These are phyloP conservation scores for Aschersonia sp. DNA, from an alignment of 2,329 filamentous ascomycete species.

Conservation along the genomic window DNA sequence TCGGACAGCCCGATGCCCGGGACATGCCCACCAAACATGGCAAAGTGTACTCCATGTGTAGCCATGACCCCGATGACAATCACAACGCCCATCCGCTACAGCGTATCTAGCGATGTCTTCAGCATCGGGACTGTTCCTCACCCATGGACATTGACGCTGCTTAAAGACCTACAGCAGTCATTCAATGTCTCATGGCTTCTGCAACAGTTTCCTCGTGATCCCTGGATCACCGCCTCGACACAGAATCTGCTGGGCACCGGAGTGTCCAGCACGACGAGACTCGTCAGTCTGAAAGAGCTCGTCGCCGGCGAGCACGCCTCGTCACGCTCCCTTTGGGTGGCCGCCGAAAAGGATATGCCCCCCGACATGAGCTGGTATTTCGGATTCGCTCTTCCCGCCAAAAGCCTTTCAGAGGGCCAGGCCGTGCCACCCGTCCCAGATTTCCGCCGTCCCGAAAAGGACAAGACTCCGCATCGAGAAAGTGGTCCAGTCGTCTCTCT, in stretches of 20 bases:
- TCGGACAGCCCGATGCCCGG: constrained; percentile 56
- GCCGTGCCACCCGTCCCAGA: constrained; percentile 11
- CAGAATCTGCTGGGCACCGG: constrained; percentile 51
- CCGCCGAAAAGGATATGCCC: constrained; percentile 49
- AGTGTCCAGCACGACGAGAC: constrained; percentile 44
- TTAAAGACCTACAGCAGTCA: constrained; percentile 47
- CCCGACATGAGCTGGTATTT: constrained; percentile 79
- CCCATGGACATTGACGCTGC: constrained; percentile 66
- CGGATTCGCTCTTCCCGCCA: constrained; percentile 64
- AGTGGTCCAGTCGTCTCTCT: constrained; percentile 35
- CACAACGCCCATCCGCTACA: constrained; percentile 50
- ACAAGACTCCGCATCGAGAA: constrained; percentile 16
- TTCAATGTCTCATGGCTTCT: constrained; percentile 53
- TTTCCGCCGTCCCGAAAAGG: constrained; percentile 7
- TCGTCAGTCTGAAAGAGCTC: constrained; percentile 66
- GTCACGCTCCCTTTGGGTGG: constrained; percentile 64
- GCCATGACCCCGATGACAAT: constrained; percentile 51
- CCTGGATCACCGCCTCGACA: constrained; percentile 63
- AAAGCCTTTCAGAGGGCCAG: constrained; percentile 26
- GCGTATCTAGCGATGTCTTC: constrained; percentile 59
- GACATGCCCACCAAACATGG: constrained; percentile 72
- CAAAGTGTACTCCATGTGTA: constrained; percentile 58
- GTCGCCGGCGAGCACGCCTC: constrained; percentile 55
- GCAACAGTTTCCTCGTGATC: constrained; percentile 56
- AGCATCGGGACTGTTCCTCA: constrained; percentile 83